These are phyloP conservation scores for Botrytis paeoniae DNA, from an alignment of 2,329 filamentous ascomycete genomes.

Conservation along the genomic window DNA sequence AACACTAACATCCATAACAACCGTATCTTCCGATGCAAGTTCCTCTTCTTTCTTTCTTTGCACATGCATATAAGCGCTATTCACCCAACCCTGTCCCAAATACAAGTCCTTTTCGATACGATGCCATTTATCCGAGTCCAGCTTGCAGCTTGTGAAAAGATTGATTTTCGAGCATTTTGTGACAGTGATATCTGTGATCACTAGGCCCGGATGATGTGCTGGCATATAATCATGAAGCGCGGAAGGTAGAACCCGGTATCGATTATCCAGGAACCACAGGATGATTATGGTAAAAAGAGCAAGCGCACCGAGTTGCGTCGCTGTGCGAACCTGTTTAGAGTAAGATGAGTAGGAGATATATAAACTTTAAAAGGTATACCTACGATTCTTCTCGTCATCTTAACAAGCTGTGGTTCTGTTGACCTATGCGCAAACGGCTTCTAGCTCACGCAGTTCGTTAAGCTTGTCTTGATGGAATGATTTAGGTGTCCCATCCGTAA, in stretches of 20 bases:
- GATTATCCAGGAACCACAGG: slow-evolving; percentile 64
- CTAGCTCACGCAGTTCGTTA: slow-evolving; percentile 18
- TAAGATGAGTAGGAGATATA: slow-evolving; percentile 15
- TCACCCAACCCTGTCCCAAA: slow-evolving; percentile 60
- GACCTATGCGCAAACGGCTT: slow-evolving; percentile 19
- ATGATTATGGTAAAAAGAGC: slow-evolving; percentile 52
- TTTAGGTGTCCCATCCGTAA: slow-evolving; percentile 21
- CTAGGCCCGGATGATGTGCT: slow-evolving; percentile 63
- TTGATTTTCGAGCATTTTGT: slow-evolving; percentile 62
- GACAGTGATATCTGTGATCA: slow-evolving; percentile 69
- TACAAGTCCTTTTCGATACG: slow-evolving; percentile 71
- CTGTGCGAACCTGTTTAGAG: slow-evolving; percentile 44
- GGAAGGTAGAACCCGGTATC: slow-evolving; percentile 65
- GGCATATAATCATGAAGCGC: slow-evolving; percentile 67
- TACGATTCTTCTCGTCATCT: slow-evolving; percentile 39
- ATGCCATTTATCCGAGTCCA: slow-evolving; percentile 59
- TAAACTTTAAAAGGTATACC: slow-evolving; percentile 10
- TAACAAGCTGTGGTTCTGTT: slow-evolving; percentile 20
- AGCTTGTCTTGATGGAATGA: slow-evolving; percentile 18
- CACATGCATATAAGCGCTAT: slow-evolving; percentile 65
- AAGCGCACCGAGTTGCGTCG: slow-evolving; percentile 36
- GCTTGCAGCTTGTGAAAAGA: slow-evolving; percentile 55
- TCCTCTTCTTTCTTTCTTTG: slow-evolving; percentile 70
- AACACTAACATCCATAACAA: slow-evolving; percentile 64
- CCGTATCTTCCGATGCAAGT: slow-evolving; percentile 55